phyloP scores from a whole-genome alignment of 495 filamentous ascomycete species.

The Neurospora sp. region DNA sequence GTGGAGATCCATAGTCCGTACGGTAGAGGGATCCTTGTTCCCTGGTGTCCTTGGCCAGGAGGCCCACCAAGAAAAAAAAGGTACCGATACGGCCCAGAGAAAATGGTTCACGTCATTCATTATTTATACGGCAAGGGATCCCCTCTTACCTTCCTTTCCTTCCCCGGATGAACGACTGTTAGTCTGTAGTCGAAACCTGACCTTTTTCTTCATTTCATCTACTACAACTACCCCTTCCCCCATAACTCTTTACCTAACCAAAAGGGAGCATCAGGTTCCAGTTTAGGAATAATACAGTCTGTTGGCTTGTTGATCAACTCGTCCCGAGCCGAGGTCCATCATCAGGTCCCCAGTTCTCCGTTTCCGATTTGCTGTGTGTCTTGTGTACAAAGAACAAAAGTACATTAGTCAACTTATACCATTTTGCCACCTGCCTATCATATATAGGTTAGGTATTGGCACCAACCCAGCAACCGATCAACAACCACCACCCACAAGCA shows the following conservation, averaged over 20 bases:
- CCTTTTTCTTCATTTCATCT: not conserved
- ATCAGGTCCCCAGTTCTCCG: not conserved
- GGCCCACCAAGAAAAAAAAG: not conserved
- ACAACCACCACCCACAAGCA: not conserved
- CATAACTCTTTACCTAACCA: not conserved
- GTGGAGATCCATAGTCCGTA: not conserved
- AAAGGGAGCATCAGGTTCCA: not conserved
- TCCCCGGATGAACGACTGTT: not conserved
- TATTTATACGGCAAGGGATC: not conserved
- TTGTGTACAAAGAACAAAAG: not conserved
- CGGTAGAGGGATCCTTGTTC: not conserved
- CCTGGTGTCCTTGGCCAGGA: not conserved
- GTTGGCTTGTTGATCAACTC: slow-evolving; percentile 2
- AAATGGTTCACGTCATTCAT: not conserved
- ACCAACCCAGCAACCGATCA: not conserved
- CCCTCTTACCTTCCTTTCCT: not conserved
- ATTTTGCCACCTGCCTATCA: not conserved
- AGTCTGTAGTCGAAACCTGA: not conserved
- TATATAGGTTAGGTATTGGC: not conserved
- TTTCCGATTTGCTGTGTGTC: not conserved
- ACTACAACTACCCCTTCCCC: not conserved
- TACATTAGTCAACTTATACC: not conserved
- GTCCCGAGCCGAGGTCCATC: slow-evolving; percentile 1
- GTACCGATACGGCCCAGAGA: not conserved
- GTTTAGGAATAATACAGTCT: not conserved